Evolutionary conservation across 1,139 yeast genomes (phyloP), one percentile per base, ranked within the genome.

Genomic region (Scheffersomyces titani): DNA sequence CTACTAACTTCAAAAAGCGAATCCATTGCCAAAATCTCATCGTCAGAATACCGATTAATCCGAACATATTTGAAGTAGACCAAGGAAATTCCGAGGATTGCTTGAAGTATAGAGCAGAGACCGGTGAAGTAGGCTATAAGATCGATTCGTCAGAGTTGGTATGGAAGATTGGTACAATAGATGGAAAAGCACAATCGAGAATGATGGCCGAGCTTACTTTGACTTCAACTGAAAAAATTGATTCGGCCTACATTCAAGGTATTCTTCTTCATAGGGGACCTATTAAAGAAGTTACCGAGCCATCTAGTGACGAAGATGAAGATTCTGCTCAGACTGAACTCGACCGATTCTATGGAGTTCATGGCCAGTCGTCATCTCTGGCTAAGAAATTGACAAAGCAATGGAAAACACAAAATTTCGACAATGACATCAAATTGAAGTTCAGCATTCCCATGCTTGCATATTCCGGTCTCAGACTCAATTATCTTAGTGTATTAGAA

Each of bases 121-220:
- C 68, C 51, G 84, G 84, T 1, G 76, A 73, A 22, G 83, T 79
- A 4, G 69, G 70, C 50, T 79, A 67, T 61, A 76, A 78, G 50
- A 68, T 80, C 5, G 75, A 78, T 60, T 78, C 84, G 40, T 81
- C 85, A 24, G 84, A 83, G 57, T 65, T 89, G 3, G 67, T 84
- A 1, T 89, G 96, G 96, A 76, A 77, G 51, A 77, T 89, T 11
- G 83, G 81, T 1, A 74, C 83, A 18, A 68, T 88, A 49, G 82
- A 83, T 24, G 93, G 93, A 2, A 77, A 74, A 54, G 66, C 68
- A 44, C 62, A 73, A 16, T 70, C 77, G 18, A 71, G 75, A 55
- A 77, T 80, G 82, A 78, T 80, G 81, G 78, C 82, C 0, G 83
- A 79, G 55, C 58, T 80, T 19, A 56, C 66, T 0, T 59, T 79